phyloP scores from a whole-genome alignment of 2,329 filamentous ascomycete species.

The Claviceps capensis region DNA sequence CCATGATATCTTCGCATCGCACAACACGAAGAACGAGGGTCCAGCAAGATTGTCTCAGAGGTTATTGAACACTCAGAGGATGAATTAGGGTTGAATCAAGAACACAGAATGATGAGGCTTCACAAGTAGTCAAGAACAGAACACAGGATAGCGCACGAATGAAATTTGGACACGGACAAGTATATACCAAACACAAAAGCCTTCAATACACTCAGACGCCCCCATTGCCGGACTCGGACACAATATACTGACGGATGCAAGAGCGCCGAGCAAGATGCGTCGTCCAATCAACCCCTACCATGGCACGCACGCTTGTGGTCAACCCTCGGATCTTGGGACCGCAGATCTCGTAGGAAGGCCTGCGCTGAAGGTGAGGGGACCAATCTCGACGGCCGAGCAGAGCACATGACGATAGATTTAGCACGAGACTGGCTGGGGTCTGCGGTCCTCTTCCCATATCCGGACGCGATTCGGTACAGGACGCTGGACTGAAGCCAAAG shows the following conservation, averaged over 20 bases:
- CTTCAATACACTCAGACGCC: not conserved
- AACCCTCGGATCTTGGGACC: not conserved
- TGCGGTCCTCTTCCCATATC: not conserved
- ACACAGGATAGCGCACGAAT: slow-evolving; percentile 7
- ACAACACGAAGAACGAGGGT: slow-evolving; percentile 18
- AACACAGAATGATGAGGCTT: not conserved
- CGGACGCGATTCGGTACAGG: not conserved
- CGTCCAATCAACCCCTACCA: not conserved
- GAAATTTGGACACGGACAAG: slow-evolving; percentile 9
- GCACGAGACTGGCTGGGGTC: not conserved
- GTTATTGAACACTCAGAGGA: slow-evolving; percentile 5
- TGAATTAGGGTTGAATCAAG: not conserved
- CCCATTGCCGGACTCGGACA: not conserved
- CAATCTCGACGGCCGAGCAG: not conserved
- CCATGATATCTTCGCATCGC: slow-evolving; percentile 60
- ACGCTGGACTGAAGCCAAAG: not conserved
- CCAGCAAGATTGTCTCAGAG: not conserved
- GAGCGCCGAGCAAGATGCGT: not conserved
- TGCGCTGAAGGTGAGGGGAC: not conserved
- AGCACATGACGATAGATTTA: not conserved
- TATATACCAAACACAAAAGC: slow-evolving; percentile 7
- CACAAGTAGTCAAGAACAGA: not conserved
- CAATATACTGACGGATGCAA: not conserved
- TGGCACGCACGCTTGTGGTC: not conserved
- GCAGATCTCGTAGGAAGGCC: not conserved